Conservation (phyloP, 441 rosid genomes). For the Cnidoscolus chayamansa region DNA sequence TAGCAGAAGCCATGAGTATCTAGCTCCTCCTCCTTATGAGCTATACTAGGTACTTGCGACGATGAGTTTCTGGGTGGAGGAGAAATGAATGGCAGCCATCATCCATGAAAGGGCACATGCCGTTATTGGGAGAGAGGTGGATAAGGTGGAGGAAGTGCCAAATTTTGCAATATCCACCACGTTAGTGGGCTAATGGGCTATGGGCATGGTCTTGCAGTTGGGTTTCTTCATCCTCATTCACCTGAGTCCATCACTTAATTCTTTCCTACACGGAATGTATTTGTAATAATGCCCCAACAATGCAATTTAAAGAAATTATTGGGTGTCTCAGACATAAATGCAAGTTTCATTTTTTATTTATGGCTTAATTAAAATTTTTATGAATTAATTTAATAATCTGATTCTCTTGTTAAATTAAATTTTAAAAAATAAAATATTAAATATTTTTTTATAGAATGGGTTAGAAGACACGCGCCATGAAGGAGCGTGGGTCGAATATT, state of each 20-base stretch:
- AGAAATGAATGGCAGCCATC: conserved; percentile 38
- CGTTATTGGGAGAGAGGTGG: conserved; percentile 26
- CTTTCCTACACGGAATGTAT: too few relatives aligned
- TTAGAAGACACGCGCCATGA: too few relatives aligned
- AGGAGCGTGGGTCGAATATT: not conserved
- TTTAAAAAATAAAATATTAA: too few relatives aligned
- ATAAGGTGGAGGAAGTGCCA: conserved; percentile 33
- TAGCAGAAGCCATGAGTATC: conserved; percentile 41
- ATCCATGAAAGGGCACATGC: conserved; percentile 22
- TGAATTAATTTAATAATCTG: too few relatives aligned
- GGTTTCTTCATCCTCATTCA: not conserved
- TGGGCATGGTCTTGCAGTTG: not conserved
- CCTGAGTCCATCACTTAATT: too few relatives aligned
- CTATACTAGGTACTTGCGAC: not conserved
- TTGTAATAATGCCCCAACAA: too few relatives aligned
- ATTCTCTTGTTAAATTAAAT: too few relatives aligned
- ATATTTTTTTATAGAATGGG: too few relatives aligned
- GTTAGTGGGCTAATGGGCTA: conserved; percentile 2
- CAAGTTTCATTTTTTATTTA: too few relatives aligned
- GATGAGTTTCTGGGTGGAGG: conserved; percentile 36
- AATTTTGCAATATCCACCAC: not conserved
- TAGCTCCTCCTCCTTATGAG: not conserved
- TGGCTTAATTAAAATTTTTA: too few relatives aligned
- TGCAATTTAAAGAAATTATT: too few relatives aligned
- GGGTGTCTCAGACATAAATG: too few relatives aligned